Evolutionary conservation across 1,284 basidiomycete genomes (phyloP).

Genomic region (Austroboletus niveus): DNA sequence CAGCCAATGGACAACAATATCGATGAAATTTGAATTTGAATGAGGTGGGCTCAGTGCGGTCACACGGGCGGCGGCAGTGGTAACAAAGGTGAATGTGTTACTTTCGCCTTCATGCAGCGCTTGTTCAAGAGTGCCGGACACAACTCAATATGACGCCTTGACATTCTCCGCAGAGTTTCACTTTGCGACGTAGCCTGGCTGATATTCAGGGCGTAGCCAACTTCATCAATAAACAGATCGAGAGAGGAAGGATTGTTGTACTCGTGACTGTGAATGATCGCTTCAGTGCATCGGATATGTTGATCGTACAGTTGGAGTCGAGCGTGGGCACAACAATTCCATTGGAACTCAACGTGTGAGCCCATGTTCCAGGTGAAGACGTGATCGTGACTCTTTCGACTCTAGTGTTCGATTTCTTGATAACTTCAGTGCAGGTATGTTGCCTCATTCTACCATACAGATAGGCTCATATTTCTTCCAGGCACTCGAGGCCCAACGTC

Average conservation of each 20-base stretch:
- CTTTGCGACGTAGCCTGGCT: constrained; percentile 75
- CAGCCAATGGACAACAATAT: no score
- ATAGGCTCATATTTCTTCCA: constrained; percentile 25
- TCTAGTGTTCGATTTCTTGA: constrained; percentile 86
- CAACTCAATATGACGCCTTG: constrained; percentile 11
- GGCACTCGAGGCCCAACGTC: constrained; percentile 96
- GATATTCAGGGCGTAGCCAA: constrained; percentile 60
- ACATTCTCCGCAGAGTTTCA: constrained; percentile 82
- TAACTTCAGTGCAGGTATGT: constrained; percentile 93
- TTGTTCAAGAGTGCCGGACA: constrained; percentile 14
- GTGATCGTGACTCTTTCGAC: constrained; percentile 25
- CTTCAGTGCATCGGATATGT: constrained; percentile 6
- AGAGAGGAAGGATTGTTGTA: constrained; percentile 74
- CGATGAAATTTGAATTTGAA: no score
- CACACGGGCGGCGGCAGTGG: no score
- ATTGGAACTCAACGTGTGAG: constrained; percentile 95
- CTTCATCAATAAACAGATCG: constrained; percentile 72
- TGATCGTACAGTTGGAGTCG: constrained; percentile 40
- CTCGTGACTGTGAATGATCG: constrained; percentile 81
- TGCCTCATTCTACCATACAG: background rate
- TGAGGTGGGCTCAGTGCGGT: no score
- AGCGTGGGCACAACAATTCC: constrained; percentile 96
- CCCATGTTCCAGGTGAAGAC: constrained; percentile 16
- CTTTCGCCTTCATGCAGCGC: background rate
- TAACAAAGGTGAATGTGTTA: constrained; percentile 14